Percentiles rank a stretch among this genome's conserved stretches.
These are phyloP conservation scores for Coemansia sp. DNA, from an alignment of 192 early-diverging fungal genomes.

Conservation along the genomic window DNA sequence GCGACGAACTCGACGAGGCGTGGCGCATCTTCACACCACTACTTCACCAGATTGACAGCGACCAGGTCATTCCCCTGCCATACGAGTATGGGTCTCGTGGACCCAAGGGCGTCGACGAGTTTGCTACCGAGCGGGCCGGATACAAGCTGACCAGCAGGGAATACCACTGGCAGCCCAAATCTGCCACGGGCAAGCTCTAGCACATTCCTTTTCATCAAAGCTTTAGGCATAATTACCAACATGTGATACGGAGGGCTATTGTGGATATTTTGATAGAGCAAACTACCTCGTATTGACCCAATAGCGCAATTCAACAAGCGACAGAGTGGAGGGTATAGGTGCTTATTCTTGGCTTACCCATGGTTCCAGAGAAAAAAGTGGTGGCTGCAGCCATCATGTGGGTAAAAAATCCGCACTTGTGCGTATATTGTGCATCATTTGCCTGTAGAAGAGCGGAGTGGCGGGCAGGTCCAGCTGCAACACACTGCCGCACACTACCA, in stretches of 20 bases:
- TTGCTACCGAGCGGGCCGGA: slow-evolving; percentile 52
- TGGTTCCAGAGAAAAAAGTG: background rate
- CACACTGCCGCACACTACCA: background rate
- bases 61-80: slow-evolving; percentile 62
- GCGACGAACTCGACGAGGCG: slow-evolving; percentile 90
- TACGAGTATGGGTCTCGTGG: slow-evolving; percentile 86
- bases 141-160: slow-evolving; percentile 48
- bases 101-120: slow-evolving; percentile 73
- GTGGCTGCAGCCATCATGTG: background rate
- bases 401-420: background rate
- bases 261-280: background rate
- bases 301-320: background rate
- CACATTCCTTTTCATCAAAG: too few relatives aligned
- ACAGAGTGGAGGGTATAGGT: background rate
- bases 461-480: background rate
- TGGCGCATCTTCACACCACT: slow-evolving; percentile 99
- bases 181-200: slow-evolving; percentile 24
- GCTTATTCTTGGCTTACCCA: background rate
- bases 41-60: slow-evolving; percentile 80
- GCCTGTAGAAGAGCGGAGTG: background rate
- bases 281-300: background rate
- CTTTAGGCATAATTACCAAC: too few relatives aligned
- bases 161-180: slow-evolving; percentile 54
- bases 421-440: background rate
- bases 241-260: background rate